Conservation (phyloP, 1,284 basidiomycete genomes). For the Papiliotrema laurentii region DNA sequence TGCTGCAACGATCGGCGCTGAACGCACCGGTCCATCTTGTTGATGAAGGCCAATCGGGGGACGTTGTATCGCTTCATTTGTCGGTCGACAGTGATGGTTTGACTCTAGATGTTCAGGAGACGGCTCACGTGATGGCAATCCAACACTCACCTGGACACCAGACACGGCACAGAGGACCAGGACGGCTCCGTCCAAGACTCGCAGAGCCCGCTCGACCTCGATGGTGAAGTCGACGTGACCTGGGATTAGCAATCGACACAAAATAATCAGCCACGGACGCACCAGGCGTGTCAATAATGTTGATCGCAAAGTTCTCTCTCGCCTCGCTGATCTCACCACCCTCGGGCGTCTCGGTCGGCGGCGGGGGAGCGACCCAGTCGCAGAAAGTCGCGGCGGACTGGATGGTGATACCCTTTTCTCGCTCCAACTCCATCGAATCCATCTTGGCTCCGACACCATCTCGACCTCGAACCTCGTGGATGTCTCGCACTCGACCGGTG, state of each 20-base stretch:
- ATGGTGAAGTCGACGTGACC: constrained; percentile 99
- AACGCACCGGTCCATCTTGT: constrained; percentile 92
- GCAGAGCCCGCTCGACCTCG: constrained; percentile 93
- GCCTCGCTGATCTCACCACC: constrained; percentile 52
- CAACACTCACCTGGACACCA: constrained; percentile 76
- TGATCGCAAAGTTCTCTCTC: constrained; percentile 84
- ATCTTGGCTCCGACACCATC: constrained; percentile 98
- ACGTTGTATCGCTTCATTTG: constrained; percentile 98
- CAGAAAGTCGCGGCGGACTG: constrained; percentile 98
- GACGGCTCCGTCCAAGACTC: constrained; percentile 95
- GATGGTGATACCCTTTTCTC: constrained; percentile 99
- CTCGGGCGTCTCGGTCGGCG: constrained; percentile 49
- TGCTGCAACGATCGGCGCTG: constrained; percentile 3
- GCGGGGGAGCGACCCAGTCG: constrained; percentile 73
- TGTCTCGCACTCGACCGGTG: constrained; percentile 90
- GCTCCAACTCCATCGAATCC: constrained; percentile 99
- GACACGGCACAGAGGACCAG: constrained; percentile 95
- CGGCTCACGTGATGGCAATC: not conserved
- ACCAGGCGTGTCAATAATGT: constrained; percentile 99
- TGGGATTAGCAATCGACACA: not conserved
- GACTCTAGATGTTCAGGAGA: constrained; percentile 44
- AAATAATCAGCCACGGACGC: constrained; percentile 4
- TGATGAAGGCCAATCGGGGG: constrained; percentile 93
- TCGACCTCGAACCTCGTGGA: constrained; percentile 94
- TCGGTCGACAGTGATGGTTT: constrained; percentile 98